Evolutionary conservation across 2,329 filamentous ascomycete species (phyloP).

Genomic region (Scedosporium dehoogii): DNA sequence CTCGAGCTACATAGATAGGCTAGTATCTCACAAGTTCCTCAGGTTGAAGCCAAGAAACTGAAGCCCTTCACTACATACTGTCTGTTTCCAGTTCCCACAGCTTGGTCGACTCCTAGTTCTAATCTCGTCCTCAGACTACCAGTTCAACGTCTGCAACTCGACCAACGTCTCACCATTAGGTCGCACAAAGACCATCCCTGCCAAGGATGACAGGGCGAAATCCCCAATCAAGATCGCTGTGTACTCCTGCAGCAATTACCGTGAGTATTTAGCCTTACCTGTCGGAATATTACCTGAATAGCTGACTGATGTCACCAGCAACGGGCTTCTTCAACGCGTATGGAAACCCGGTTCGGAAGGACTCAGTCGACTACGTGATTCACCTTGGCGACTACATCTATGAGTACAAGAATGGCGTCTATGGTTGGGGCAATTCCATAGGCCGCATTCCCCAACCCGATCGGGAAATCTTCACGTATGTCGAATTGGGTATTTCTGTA

Average conservation of each 20-base stretch:
- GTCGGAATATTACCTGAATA: slow-evolving; percentile 12
- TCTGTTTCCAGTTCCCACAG: no score
- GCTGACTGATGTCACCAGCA: background rate
- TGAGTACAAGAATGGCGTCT: slow-evolving; percentile 33
- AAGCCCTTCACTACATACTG: slow-evolving; percentile 56
- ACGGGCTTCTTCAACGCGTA: slow-evolving; percentile 40
- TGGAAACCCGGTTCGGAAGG: slow-evolving; percentile 48
- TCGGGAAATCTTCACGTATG: slow-evolving; percentile 32
- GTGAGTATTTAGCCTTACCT: no score
- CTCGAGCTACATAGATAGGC: background rate
- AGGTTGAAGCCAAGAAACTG: slow-evolving; percentile 53
- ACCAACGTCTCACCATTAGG: slow-evolving; percentile 52
- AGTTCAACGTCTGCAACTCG: slow-evolving; percentile 58
- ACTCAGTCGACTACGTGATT: slow-evolving; percentile 49
- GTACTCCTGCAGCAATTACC: slow-evolving; percentile 62
- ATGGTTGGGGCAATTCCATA: slow-evolving; percentile 20
- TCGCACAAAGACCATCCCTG: slow-evolving; percentile 60
- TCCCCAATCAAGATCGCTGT: slow-evolving; percentile 53
- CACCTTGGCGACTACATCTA: slow-evolving; percentile 57
- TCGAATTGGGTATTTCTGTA: no score
- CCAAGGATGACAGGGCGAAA: slow-evolving; percentile 44
- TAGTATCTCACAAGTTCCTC: slow-evolving; percentile 15
- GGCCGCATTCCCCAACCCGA: slow-evolving; percentile 19
- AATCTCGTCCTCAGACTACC: no score
- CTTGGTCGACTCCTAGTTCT: no score